A percentile compares a stretch with the other conserved stretches of the same genome.
These are phyloP conservation scores for Zalerion maritima DNA, from an alignment of 495 filamentous ascomycete species.

Conservation along the genomic window DNA sequence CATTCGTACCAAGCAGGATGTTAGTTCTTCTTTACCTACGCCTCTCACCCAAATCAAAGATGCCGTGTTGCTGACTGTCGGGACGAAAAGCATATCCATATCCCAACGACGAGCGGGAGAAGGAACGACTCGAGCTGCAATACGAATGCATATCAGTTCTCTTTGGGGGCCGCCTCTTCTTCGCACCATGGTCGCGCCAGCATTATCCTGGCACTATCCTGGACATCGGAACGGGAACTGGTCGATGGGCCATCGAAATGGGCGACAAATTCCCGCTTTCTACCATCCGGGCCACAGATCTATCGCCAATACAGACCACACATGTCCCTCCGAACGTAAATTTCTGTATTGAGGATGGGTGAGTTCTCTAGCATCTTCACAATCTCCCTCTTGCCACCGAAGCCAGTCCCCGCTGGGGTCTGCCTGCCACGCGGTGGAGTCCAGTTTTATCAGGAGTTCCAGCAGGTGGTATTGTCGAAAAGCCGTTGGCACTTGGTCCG, in stretches of 20 bases:
- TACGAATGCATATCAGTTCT: constrained; percentile 43
- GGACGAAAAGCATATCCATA: constrained; percentile 36
- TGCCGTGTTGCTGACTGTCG: neutral
- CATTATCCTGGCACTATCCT: constrained; percentile 41
- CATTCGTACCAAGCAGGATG: constrained; percentile 38
- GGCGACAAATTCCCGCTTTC: constrained; percentile 21
- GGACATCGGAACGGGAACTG: constrained; percentile 56
- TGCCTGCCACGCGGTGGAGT: no score
- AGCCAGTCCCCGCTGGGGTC: constrained; percentile 43
- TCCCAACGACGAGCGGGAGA: constrained; percentile 45
- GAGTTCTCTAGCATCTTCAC: constrained; percentile 2
- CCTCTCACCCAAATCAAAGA: neutral
- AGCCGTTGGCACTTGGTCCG: constrained; percentile 6
- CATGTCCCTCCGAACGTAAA: constrained; percentile 15
- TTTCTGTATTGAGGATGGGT: constrained; percentile 18
- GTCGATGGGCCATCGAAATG: constrained; percentile 50
- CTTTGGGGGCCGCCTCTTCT: constrained; percentile 36
- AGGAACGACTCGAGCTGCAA: constrained; percentile 40
- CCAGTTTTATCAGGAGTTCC: no score
- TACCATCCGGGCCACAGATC: constrained; percentile 10
- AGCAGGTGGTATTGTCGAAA: constrained; percentile 11
- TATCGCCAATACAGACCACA: constrained; percentile 17
- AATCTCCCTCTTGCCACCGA: constrained; percentile 42
- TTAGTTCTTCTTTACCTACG: constrained; percentile 7
- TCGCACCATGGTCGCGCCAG: constrained; percentile 35